A percentile compares a stretch with the other conserved stretches of the same genome.
These are phyloP conservation scores for Neofusicoccum sp. DNA, from an alignment of 2,329 filamentous ascomycete species.

Conservation along the genomic window DNA sequence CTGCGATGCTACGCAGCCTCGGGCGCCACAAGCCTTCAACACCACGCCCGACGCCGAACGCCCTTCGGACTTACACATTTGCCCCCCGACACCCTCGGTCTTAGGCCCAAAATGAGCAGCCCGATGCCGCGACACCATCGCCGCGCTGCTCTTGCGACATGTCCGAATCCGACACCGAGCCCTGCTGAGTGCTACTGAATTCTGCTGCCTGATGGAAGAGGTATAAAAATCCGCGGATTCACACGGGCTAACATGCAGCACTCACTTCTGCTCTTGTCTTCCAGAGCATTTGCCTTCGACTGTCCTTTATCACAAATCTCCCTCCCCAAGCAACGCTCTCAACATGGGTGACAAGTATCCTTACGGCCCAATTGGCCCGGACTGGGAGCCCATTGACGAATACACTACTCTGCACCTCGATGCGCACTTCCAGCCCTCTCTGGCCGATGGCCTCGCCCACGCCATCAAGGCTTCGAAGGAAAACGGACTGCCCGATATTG, in stretches of 20 bases:
- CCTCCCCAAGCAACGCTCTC: not conserved
- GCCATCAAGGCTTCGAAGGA: constrained; percentile 25
- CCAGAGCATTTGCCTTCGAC: not conserved
- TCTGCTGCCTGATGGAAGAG: not conserved
- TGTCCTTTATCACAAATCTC: not conserved
- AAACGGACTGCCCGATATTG: constrained; percentile 34
- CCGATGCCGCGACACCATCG: not conserved
- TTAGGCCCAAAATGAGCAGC: not conserved
- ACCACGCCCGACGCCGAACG: not conserved
- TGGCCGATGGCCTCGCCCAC: constrained; percentile 20
- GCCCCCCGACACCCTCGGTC: not conserved
- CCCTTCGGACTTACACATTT: not conserved
- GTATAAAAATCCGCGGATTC: not conserved
- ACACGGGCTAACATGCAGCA: not conserved
- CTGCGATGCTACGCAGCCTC: not conserved
- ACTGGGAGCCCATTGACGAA: constrained; percentile 41
- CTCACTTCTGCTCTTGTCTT: not conserved
- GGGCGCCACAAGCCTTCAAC: not conserved
- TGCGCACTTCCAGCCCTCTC: constrained; percentile 23
- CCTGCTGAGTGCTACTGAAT: not conserved
- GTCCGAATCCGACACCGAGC: constrained; percentile 1
- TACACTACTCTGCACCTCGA: constrained; percentile 38
- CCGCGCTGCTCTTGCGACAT: not conserved
- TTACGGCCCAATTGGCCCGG: constrained; percentile 19
- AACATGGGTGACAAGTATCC: not conserved